Percentiles rank a stretch among this genome's conserved stretches.
Conservation (phyloP, 768 basidiomycete species). For the Ramaria sp. region DNA sequence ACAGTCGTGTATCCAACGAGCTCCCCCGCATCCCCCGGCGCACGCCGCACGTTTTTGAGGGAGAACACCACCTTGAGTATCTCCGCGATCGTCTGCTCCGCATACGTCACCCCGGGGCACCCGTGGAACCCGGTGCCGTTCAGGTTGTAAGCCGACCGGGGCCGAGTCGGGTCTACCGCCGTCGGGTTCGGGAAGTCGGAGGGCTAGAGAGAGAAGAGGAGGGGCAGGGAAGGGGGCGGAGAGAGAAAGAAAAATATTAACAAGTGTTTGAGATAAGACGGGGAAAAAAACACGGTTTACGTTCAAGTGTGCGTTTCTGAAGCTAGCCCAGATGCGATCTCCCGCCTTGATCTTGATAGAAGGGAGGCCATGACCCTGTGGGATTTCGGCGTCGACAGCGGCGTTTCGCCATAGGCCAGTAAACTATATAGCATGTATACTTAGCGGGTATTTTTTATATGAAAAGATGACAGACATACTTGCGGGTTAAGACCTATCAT, state of each 20-base stretch:
- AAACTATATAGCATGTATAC: conserved; percentile 20
- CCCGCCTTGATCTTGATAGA: conserved; percentile 28
- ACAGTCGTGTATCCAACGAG: conserved; percentile 24
- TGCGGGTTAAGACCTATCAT: neutral
- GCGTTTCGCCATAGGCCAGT: conserved; percentile 30
- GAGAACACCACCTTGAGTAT: conserved; percentile 35
- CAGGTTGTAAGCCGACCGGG: conserved; percentile 20
- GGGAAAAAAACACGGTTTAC: no score
- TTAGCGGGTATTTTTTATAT: neutral
- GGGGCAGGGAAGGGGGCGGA: neutral
- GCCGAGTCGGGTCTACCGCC: conserved; percentile 29
- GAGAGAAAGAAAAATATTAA: no score
- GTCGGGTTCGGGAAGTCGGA: conserved; percentile 31
- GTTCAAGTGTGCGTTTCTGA: conserved; percentile 34
- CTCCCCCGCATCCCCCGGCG: conserved; percentile 31
- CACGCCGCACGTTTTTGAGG: conserved; percentile 34
- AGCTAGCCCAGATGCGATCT: conserved; percentile 29
- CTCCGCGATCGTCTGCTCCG: conserved; percentile 29
- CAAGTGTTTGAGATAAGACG: no score
- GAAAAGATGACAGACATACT: neutral
- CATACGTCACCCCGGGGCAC: conserved; percentile 22
- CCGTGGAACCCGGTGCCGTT: conserved; percentile 30
- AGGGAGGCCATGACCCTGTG: conserved; percentile 25
- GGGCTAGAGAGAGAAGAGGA: conserved; percentile 18
- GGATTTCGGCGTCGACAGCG: conserved; percentile 23